Conservation (phyloP, 2,329 filamentous ascomycete species). For the Sphaerulina vaccinii region DNA sequence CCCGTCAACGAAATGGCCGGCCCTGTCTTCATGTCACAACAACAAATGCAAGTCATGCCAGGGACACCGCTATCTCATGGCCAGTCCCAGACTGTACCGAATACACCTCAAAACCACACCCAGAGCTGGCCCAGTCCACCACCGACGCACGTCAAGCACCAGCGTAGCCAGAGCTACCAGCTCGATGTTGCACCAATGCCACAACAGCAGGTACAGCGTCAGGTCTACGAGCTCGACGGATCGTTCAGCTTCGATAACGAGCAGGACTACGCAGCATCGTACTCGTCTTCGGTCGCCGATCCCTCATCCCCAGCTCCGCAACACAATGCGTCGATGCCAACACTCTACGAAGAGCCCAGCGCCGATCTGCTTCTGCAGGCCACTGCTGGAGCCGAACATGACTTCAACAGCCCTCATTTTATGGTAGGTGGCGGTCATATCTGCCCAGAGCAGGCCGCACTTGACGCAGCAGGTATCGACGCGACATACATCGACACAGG, state of each 20-base stretch:
- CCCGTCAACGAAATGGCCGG: constrained; percentile 24
- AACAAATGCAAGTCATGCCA: constrained; percentile 28
- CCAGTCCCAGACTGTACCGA: constrained; percentile 51
- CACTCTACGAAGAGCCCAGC: constrained; percentile 37
- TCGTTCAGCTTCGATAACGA: constrained; percentile 39
- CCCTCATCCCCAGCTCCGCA: constrained; percentile 45
- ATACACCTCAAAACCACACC: constrained; percentile 44
- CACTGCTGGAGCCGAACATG: constrained; percentile 31
- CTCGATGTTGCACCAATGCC: constrained; percentile 58
- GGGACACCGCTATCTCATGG: constrained; percentile 34
- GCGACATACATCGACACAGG: constrained; percentile 74
- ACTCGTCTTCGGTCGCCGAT: constrained; percentile 50
- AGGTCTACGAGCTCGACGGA: constrained; percentile 39
- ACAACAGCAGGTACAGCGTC: constrained; percentile 33
- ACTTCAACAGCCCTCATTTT: constrained; percentile 35
- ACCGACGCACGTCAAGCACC: constrained; percentile 32
- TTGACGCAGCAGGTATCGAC: constrained; percentile 48
- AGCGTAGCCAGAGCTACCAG: constrained; percentile 41
- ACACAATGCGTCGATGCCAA: constrained; percentile 40
- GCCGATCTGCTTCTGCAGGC: constrained; percentile 32
- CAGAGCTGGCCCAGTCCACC: constrained; percentile 39
- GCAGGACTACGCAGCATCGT: constrained; percentile 49
- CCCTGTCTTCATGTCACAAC: constrained; percentile 28
- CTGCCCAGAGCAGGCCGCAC: constrained; percentile 42
- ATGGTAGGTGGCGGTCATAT: constrained; percentile 33